Evolutionary conservation across 495 filamentous ascomycete species (phyloP).

Genomic region (Hypoxylon rickii): DNA sequence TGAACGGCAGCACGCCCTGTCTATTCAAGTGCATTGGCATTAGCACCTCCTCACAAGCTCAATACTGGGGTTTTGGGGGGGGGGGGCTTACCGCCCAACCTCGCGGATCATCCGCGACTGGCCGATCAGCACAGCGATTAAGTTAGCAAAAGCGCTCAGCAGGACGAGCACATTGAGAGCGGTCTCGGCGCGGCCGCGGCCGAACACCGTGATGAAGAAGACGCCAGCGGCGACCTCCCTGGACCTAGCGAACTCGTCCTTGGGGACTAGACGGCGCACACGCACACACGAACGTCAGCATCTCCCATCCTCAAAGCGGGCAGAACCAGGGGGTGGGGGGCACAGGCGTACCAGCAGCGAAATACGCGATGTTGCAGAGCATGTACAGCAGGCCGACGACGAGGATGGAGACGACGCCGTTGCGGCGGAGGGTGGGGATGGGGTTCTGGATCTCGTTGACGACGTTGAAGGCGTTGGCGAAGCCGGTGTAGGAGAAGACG

Average conservation of each 20-base stretch:
- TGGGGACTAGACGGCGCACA: constrained; percentile 49
- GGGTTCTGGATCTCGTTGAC: constrained; percentile 67
- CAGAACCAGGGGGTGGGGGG: neutral
- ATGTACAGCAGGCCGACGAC: constrained; percentile 61
- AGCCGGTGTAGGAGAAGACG: constrained; percentile 67
- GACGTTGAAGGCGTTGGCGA: constrained; percentile 65
- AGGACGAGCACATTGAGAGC: constrained; percentile 66
- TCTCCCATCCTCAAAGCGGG: neutral
- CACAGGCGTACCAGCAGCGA: constrained; percentile 48
- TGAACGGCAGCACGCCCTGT: constrained; percentile 68
- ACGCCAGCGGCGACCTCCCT: constrained; percentile 60
- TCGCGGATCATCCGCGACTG: constrained; percentile 64
- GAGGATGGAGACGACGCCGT: constrained; percentile 54
- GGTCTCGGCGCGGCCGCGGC: constrained; percentile 50
- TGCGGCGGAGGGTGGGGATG: constrained; percentile 53
- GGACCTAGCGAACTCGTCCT: constrained; percentile 55
- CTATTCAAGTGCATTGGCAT: constrained; percentile 35
- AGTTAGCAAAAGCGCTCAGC: constrained; percentile 66
- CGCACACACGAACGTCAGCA: constrained; percentile 5
- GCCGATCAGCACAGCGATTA: constrained; percentile 63
- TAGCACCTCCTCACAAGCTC: neutral
- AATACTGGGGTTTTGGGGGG: neutral
- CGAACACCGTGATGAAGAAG: constrained; percentile 67
- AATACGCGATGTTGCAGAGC: constrained; percentile 66
- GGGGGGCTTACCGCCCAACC: constrained; percentile 51